These are phyloP conservation scores for Pleurozium schreberi DNA, from an alignment of 225 moss, liverwort and hornwort species.

Conservation along the genomic window DNA sequence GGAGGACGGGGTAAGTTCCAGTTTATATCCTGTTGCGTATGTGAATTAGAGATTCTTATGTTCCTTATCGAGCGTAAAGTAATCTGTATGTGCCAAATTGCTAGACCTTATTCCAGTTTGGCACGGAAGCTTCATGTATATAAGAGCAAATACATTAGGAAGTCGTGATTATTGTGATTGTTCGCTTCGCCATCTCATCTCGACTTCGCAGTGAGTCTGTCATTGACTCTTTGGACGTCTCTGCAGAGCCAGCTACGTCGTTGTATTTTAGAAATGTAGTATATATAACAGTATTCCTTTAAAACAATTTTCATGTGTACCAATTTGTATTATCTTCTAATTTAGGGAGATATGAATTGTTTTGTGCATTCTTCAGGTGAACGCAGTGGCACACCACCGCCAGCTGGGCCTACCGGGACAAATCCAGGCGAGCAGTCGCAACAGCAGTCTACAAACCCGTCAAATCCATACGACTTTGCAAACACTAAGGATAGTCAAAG, in stretches of 20 bases:
- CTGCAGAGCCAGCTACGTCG: constrained; percentile 31
- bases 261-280: neutral
- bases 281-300: neutral
- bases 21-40: neutral
- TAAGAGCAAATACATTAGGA: neutral
- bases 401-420: constrained; percentile 9
- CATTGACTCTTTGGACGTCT: neutral
- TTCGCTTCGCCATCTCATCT: neutral
- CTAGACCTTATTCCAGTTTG: neutral
- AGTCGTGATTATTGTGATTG: neutral
- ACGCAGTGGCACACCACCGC: constrained; percentile 21
- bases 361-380: constrained; percentile 22
- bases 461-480: constrained; percentile 19
- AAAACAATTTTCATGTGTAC: neutral
- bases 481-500: constrained; percentile 18
- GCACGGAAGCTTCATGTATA: neutral
- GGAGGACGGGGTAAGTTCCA: constrained; percentile 59
- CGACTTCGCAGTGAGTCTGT: neutral
- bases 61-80: neutral
- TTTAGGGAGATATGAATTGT: neutral
- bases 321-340: neutral
- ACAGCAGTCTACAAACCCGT: constrained; percentile 18
- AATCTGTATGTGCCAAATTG: neutral
- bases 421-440: constrained; percentile 30
- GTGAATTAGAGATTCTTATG: neutral